Evolutionary conservation across 2,329 filamentous ascomycete species (phyloP), one percentile per base, ranked within the genome.

Genomic region (Beauveria asiatica): DNA sequence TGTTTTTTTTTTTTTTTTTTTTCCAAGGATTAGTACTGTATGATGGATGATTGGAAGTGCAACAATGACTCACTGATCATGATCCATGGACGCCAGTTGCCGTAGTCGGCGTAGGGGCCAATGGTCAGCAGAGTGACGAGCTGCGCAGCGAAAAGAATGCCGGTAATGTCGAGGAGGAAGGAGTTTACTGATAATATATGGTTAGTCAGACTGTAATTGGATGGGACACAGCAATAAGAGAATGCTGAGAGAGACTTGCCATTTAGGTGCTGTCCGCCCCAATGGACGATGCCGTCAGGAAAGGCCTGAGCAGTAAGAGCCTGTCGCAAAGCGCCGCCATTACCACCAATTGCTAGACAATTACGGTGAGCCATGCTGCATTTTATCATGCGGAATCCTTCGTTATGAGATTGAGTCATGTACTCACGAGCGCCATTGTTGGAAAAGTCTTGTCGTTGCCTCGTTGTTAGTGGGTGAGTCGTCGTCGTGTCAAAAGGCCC

Each of bases 41-140:
- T 10, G 3, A 10, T 3, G 44, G 17, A 23, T 10, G 3, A 10
- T 3, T 3, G 11, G n/a, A 21, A 21, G 10, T 5, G 11, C 5
- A 5, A 33, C 30, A 7, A 49, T 3, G 4, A 23, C 54, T 39
- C 45, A 64, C 62, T 61, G 59, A 67, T 66, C 62, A 67, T 64
- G 60, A 67, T 67, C 61, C 62, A 65, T 11, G 64, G 65, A 1
- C 64, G 63, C 64, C 65, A 66, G 51, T 63, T 64, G 42, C 65
- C 65, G 33, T 65, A 67, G 59, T 67, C 64, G 57, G 64, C 65
- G 46, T 66, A 66, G 7, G 63, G 64, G n/a, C 65, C 65, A 10
- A 66, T 23, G 25, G 64, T 55, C 39, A 67, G 49, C 17, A 67
- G 62, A 10, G 61, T 55, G 41, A 61, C 62, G n/a, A 66, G 63